These are phyloP conservation scores for Dentipellis sp. DNA, from an alignment of 768 basidiomycete species.

Conservation along the genomic window DNA sequence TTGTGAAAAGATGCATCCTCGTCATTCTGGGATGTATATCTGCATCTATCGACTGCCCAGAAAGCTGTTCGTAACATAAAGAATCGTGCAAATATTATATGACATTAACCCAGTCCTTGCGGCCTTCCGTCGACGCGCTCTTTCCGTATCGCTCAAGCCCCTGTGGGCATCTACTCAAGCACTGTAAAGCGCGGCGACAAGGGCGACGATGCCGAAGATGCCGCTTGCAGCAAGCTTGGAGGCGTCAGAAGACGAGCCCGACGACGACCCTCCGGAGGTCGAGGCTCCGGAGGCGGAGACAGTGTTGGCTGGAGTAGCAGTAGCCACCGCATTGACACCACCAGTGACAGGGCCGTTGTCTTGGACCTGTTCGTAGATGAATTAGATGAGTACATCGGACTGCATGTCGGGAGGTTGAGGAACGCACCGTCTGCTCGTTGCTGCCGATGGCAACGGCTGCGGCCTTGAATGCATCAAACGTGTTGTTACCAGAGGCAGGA, in stretches of 20 bases:
- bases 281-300: not conserved
- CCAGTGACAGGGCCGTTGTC: slow-evolving; percentile 32
- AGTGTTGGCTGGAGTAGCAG: slow-evolving; percentile 4
- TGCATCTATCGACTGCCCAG: too few relatives aligned
- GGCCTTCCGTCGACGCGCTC: too few relatives aligned
- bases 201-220: not conserved
- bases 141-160: too few relatives aligned
- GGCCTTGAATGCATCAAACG: slow-evolving; percentile 30
- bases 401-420: too few relatives aligned
- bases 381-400: not conserved
- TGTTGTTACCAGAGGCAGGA: slow-evolving; percentile 32
- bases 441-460: slow-evolving; percentile 30
- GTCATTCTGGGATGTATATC: too few relatives aligned
- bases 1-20: too few relatives aligned
- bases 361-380: slow-evolving; percentile 20
- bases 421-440: slow-evolving; percentile 26
- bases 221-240: not conserved
- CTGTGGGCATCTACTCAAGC: too few relatives aligned
- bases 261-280: not conserved
- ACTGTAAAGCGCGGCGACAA: not conserved
- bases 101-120: too few relatives aligned
- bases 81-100: too few relatives aligned
- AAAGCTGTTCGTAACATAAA: too few relatives aligned
- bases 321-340: slow-evolving; percentile 22
- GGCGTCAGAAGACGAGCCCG: not conserved